phyloP scores from a whole-genome alignment of 2,329 filamentous ascomycete species.

The Xylariaceae sp. region DNA sequence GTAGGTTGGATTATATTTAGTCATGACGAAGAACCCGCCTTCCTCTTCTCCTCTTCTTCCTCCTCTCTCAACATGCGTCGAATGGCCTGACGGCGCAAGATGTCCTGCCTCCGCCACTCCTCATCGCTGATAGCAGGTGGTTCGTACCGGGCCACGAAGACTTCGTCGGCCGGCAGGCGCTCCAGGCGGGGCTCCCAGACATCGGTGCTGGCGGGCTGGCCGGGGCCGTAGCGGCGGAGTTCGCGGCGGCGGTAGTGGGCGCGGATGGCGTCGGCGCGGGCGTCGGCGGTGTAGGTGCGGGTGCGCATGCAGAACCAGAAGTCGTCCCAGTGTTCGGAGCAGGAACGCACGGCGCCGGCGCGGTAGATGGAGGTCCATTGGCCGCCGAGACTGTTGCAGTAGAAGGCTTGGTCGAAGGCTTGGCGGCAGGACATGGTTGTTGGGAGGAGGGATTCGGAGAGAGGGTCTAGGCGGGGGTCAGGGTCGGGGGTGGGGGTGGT shows the following conservation, averaged over 20 bases:
- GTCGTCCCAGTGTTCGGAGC: slow-evolving; percentile 81
- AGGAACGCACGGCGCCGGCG: slow-evolving; percentile 69
- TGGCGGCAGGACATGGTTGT: slow-evolving; percentile 81
- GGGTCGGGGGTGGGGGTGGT: slow-evolving; percentile 4
- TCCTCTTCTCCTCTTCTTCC: slow-evolving; percentile 13
- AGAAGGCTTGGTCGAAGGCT: slow-evolving; percentile 89
- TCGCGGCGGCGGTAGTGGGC: slow-evolving; percentile 64
- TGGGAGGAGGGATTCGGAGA: slow-evolving; percentile 68
- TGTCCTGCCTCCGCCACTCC: slow-evolving; percentile 38
- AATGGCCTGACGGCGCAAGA: slow-evolving; percentile 23
- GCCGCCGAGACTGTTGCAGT: slow-evolving; percentile 85
- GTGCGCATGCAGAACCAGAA: slow-evolving; percentile 98
- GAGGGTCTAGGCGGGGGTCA: slow-evolving; percentile 33
- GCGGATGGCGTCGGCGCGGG: slow-evolving; percentile 57
- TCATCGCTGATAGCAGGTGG: slow-evolving; percentile 37
- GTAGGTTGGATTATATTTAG: not conserved
- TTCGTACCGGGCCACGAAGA: slow-evolving; percentile 40
- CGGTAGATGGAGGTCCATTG: slow-evolving; percentile 92
- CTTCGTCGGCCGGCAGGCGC: slow-evolving; percentile 46
- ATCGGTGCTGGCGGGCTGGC: slow-evolving; percentile 73
- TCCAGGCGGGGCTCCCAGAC: slow-evolving; percentile 73
- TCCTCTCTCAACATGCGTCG: slow-evolving; percentile 20
- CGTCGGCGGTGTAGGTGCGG: slow-evolving; percentile 53
- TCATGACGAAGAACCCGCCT: not conserved
- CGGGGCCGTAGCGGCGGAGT: slow-evolving; percentile 57